Percentiles rank a stretch among this genome's conserved stretches.
phyloP scores from a whole-genome alignment of 305 asterid species.

The Solanum hybrid region DNA sequence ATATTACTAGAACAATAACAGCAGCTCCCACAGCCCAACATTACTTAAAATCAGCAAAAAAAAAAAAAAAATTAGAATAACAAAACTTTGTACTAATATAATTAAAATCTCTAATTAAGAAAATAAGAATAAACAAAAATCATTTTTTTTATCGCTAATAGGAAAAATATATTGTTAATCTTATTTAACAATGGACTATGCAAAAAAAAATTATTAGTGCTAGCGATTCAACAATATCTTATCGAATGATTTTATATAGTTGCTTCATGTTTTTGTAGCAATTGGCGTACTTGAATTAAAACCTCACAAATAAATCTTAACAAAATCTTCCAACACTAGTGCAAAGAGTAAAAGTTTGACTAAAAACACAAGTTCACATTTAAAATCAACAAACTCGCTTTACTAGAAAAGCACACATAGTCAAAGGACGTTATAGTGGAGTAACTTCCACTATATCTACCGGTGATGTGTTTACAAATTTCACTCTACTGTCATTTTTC shows the following conservation, averaged over 20 bases:
- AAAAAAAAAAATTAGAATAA: not conserved
- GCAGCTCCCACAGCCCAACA: conserved; percentile 60
- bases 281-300: no score
- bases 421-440: not conserved
- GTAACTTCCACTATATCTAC: not conserved
- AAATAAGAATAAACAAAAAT: not conserved
- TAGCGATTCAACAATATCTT: no score
- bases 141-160: not conserved
- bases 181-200: not conserved
- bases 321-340: no score
- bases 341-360: not conserved
- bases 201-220: not conserved
- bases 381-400: no score
- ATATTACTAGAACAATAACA: conserved; percentile 46
- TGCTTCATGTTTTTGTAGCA: not conserved
- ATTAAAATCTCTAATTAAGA: not conserved
- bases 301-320: no score
- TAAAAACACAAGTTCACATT: no score
- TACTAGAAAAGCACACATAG: not conserved
- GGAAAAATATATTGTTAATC: not conserved
- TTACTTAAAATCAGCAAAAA: not conserved
- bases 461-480: not conserved
- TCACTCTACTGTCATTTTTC: not conserved
- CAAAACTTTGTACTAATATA: not conserved
- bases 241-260: not conserved